Base-by-base conservation (phyloP, 2,329 filamentous ascomycete genomes). In the Fusarium citri region DNA sequence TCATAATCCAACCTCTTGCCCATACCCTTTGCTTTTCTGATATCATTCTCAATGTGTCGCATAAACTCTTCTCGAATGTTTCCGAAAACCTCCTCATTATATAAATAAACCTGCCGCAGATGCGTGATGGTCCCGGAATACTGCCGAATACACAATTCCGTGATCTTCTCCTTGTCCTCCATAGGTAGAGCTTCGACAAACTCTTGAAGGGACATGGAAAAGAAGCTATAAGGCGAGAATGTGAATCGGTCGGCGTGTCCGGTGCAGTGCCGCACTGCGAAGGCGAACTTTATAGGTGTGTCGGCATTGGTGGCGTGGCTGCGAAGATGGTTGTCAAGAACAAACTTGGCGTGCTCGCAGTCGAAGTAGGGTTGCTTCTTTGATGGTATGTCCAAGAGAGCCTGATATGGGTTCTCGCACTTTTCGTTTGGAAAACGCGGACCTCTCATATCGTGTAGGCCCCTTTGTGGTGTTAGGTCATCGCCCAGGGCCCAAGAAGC, bases 1-100 rank as follows among this genome's bases (percentile, higher is more conserved):
- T 68, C 65, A 40, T 66, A 68, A 22, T 68, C 65, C 50, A 69
- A 18, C 7, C 55, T 30, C 12, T 50, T 53, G 14, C 60, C 66
- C 2, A 53, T 56, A 10, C 51, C 8, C 22, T 40, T 66, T 0
- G 50, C 66, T 8, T 49, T 26, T 2, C 22, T 25, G 14, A 68
- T 61, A 10, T 68, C 66, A n/a, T 46, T 18, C 22, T 55, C 56
- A 4, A 68, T 53, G 18, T 22, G n/a, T 22, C 18, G 23, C n/a
- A 53, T 18, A 34, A 50, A 69, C 23, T 46, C 43, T 9, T 61
- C 31, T 12, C 40, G 62, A n/a, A 69, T 68, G 6, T 55, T 55
- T 3, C 34, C 45, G 12, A 56, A 68, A 8, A 61, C 57, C 15
- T 55, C 42, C 20, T 69, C 60, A 11, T 69, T 69, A 25, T 61